Conservation (phyloP, 2,329 filamentous ascomycete species). For the Trichoderma pleuroti region DNA sequence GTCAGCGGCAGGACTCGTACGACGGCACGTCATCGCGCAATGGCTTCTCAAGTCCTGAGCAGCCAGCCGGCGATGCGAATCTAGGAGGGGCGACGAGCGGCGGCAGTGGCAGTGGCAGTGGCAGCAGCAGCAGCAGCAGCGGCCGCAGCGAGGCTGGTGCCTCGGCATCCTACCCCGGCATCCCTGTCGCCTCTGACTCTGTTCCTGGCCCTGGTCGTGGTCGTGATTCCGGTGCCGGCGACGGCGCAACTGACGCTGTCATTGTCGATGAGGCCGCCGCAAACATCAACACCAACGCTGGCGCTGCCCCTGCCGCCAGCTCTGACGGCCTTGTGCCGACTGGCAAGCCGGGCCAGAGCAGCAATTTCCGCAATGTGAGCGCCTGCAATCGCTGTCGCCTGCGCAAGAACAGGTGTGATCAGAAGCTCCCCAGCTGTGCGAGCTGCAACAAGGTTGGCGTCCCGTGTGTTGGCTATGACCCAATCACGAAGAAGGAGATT, state of each 20-base stretch:
- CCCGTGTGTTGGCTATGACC: constrained; percentile 91
- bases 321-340: constrained; percentile 29
- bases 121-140: constrained; percentile 1
- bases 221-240: constrained; percentile 59
- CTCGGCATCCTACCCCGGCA: constrained; percentile 5
- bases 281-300: neutral
- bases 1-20: constrained; percentile 53
- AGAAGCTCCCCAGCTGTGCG: constrained; percentile 83
- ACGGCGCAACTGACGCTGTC: constrained; percentile 23
- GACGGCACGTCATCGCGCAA: constrained; percentile 43
- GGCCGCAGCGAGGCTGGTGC: constrained; percentile 4
- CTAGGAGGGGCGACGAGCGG: constrained; percentile 4
- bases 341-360: constrained; percentile 54
- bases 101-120: constrained; percentile 5
- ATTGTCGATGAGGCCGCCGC: constrained; percentile 21
- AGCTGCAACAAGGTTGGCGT: constrained; percentile 91
- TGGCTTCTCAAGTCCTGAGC: constrained; percentile 30
- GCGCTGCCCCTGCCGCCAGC: constrained; percentile 23
- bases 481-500: constrained; percentile 93
- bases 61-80: constrained; percentile 25
- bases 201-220: constrained; percentile 52
- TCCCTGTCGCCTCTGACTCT: constrained; percentile 25
- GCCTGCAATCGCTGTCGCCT: constrained; percentile 90
- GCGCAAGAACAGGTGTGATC: constrained; percentile 93
- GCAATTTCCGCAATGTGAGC: constrained; percentile 80